Percentiles rank a stretch among this genome's conserved stretches.
phyloP scores from a whole-genome alignment of 2,329 filamentous ascomycete species.

The Cladophialophora yegresii region DNA sequence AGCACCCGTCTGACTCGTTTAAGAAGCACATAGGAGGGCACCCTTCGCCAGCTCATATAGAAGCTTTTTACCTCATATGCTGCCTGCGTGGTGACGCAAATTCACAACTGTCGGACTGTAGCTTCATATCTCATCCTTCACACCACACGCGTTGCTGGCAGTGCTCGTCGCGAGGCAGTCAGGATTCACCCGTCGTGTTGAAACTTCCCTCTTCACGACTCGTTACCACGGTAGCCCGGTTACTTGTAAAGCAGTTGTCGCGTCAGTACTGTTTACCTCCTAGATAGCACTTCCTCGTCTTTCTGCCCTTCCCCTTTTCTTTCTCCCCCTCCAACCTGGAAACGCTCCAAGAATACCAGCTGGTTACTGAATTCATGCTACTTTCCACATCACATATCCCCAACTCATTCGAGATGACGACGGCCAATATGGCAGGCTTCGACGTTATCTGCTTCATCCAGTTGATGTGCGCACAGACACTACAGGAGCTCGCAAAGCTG shows the following conservation, averaged over 20 bases:
- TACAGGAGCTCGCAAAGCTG: background rate
- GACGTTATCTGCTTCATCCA: slow-evolving; percentile 1
- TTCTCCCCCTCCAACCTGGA: background rate
- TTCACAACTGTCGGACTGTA: background rate
- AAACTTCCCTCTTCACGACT: background rate
- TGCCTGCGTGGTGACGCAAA: background rate
- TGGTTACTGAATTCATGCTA: background rate
- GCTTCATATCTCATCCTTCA: background rate
- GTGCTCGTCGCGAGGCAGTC: background rate
- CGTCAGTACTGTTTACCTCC: background rate
- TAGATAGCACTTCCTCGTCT: background rate
- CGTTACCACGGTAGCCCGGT: background rate
- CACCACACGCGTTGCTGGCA: background rate
- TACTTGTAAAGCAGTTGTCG: background rate
- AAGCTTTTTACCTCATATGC: background rate
- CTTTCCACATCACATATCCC: background rate
- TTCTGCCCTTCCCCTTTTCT: background rate
- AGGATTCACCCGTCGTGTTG: background rate
- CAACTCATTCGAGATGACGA: background rate
- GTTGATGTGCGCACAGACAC: background rate
- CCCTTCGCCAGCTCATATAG: background rate
- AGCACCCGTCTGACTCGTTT: background rate
- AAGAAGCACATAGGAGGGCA: background rate
- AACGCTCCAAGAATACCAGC: background rate
- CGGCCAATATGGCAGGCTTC: background rate